These are phyloP conservation scores for Huntiella abstrusa DNA, from an alignment of 2,329 filamentous ascomycete genomes.

Conservation along the genomic window DNA sequence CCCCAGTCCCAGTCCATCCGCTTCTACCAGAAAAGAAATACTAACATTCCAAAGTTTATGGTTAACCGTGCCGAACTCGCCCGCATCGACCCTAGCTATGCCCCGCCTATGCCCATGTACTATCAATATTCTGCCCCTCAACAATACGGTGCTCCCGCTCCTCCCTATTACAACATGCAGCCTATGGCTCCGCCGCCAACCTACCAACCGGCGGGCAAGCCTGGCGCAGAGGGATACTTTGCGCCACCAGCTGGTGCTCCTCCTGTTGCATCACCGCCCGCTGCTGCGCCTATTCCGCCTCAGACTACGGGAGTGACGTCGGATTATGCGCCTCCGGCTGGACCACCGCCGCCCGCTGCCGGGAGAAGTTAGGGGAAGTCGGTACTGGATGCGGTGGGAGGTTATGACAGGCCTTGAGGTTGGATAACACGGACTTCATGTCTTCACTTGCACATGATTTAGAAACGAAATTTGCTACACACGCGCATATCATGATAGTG, in stretches of 20 bases:
- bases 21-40: background rate
- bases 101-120: slow-evolving; percentile 24
- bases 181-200: slow-evolving; percentile 37
- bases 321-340: slow-evolving; percentile 25
- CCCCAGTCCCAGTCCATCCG: background rate
- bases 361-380: background rate
- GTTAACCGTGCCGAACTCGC: slow-evolving; percentile 28
- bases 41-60: slow-evolving; percentile 25
- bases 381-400: too few species aligned
- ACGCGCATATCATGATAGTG: too few species aligned
- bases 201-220: slow-evolving; percentile 36
- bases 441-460: too few species aligned
- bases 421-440: too few species aligned
- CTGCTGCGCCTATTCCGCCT: background rate
- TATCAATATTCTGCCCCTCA: slow-evolving; percentile 18
- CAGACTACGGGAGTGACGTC: background rate
- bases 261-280: slow-evolving; percentile 10
- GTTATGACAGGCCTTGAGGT: too few species aligned
- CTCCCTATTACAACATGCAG: slow-evolving; percentile 28
- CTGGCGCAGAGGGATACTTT: slow-evolving; percentile 30
- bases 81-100: slow-evolving; percentile 30
- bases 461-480: too few species aligned
- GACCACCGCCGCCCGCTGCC: slow-evolving; percentile 24
- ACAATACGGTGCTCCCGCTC: slow-evolving; percentile 15
- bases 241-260: slow-evolving; percentile 14